These are phyloP conservation scores for Komagataella ulmi DNA, from an alignment of 805 yeast species.

Conservation along the genomic window DNA sequence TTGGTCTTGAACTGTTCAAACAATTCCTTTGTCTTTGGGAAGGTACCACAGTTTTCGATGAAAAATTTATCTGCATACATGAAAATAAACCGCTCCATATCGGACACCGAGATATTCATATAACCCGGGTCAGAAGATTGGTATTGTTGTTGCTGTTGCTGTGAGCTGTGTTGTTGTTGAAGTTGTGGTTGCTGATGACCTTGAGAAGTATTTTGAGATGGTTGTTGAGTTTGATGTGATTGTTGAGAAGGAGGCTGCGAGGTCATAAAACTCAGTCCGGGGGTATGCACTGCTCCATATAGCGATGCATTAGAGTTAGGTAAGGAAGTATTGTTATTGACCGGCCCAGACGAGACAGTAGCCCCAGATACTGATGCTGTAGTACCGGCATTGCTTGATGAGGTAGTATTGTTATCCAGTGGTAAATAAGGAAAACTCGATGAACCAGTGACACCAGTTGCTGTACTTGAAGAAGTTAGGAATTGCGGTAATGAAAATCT, in stretches of 20 bases:
- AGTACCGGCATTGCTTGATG: neutral
- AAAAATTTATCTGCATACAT: conserved; percentile 19
- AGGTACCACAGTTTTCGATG: conserved; percentile 10
- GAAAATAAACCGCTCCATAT: conserved; percentile 20
- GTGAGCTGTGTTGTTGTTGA: conserved; percentile 1
- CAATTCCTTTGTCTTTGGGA: conserved; percentile 13
- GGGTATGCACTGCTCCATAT: neutral
- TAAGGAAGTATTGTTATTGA: neutral
- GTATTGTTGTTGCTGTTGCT: conserved; percentile 3
- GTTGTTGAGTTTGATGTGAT: conserved; percentile 1
- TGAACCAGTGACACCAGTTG: neutral
- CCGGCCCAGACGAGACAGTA: neutral
- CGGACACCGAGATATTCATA: conserved; percentile 5
- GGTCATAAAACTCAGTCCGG: neutral
- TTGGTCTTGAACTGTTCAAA: conserved; percentile 16
- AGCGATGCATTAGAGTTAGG: neutral
- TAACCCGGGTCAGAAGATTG: neutral
- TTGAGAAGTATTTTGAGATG: neutral
- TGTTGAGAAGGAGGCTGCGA: neutral
- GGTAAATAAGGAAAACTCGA: neutral
- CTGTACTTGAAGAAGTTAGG: neutral
- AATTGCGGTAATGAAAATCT: neutral
- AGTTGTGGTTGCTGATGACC: conserved; percentile 1
- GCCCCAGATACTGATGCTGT: neutral
- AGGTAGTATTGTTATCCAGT: neutral